A percentile compares a stretch with the other conserved stretches of the same genome.
phyloP scores from a whole-genome alignment of 768 basidiomycete species.

The Pleurotus giganteus region DNA sequence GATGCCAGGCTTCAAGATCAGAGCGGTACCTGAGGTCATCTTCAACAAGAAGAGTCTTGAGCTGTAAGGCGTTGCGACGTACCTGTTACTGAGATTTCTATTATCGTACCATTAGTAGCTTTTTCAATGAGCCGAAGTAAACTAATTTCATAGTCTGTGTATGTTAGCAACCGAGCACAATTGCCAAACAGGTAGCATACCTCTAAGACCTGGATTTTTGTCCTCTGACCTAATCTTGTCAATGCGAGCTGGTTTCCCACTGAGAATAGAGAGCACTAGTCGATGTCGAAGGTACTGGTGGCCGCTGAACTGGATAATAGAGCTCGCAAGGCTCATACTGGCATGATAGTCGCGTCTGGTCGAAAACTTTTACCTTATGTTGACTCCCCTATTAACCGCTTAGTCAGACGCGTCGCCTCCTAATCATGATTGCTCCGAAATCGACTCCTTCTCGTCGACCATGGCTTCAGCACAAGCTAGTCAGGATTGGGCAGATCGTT shows the following conservation, averaged over 20 bases:
- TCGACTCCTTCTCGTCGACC: conserved; percentile 3
- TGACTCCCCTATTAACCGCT: background rate
- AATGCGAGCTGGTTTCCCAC: conserved; percentile 80
- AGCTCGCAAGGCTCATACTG: conserved; percentile 38
- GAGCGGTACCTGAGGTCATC: conserved; percentile 68
- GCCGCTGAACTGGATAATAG: conserved; percentile 64
- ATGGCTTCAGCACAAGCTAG: background rate
- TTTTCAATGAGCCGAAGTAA: conserved; percentile 86
- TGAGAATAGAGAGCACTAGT: conserved; percentile 85
- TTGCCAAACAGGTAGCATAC: conserved; percentile 35
- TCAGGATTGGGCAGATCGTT: conserved; percentile 55
- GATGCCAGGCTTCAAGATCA: conserved; percentile 90
- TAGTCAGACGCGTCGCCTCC: conserved; percentile 8
- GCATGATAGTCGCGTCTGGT: background rate
- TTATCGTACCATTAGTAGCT: conserved; percentile 88
- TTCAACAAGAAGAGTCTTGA: conserved; percentile 4
- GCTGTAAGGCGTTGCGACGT: conserved; percentile 6
- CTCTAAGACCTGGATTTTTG: conserved; percentile 93
- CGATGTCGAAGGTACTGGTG: conserved; percentile 84
- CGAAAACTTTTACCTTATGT: background rate
- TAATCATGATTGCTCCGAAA: too few species aligned
- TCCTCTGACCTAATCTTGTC: conserved; percentile 88
- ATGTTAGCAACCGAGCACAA: conserved; percentile 1
- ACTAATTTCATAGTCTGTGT: conserved; percentile 87
- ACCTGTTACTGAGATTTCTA: conserved; percentile 98